Conservation (phyloP, 495 filamentous ascomycete species). For the Penicillium dipodomyicola region DNA sequence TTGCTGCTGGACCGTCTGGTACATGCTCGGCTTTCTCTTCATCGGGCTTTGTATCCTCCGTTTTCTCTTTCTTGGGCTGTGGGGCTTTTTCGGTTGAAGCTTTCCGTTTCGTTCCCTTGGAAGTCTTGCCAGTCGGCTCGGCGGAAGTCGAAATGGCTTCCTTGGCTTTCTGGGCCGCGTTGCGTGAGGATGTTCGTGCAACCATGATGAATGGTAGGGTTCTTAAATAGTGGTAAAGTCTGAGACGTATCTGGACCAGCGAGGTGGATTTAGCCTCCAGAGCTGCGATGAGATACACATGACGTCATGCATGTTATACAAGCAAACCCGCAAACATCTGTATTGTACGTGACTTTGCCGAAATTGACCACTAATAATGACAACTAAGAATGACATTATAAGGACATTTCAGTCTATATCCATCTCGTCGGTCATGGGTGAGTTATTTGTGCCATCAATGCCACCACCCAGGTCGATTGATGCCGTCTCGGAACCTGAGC, state of each 20-base stretch:
- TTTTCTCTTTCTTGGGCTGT: slow-evolving; percentile 36
- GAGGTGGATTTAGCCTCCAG: not conserved
- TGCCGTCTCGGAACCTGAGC: slow-evolving; percentile 23
- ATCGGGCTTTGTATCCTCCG: slow-evolving; percentile 9
- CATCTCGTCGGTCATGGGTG: slow-evolving; percentile 26
- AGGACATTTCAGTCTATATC: slow-evolving; percentile 30
- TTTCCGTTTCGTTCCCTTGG: slow-evolving; percentile 39
- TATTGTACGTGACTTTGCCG: not conserved
- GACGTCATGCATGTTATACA: slow-evolving; percentile 24
- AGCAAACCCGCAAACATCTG: not conserved
- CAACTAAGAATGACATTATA: not conserved
- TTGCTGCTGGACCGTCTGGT: slow-evolving; percentile 23
- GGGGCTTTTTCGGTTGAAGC: slow-evolving; percentile 25
- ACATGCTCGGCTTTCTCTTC: slow-evolving; percentile 37
- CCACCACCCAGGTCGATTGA: slow-evolving; percentile 21
- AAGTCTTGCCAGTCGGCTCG: slow-evolving; percentile 24
- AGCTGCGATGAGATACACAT: slow-evolving; percentile 22
- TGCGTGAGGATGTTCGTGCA: slow-evolving; percentile 42
- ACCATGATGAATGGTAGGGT: slow-evolving; percentile 24
- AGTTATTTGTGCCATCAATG: slow-evolving; percentile 13
- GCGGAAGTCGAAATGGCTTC: slow-evolving; percentile 37
- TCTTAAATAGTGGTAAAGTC: not conserved
- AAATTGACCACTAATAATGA: not conserved
- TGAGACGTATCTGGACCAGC: not conserved
- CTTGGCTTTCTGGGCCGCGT: slow-evolving; percentile 47